Evolutionary conservation across 805 yeast species (phyloP), one percentile per base, ranked within the genome.

Genomic region (Brettanomyces naardenensis): DNA sequence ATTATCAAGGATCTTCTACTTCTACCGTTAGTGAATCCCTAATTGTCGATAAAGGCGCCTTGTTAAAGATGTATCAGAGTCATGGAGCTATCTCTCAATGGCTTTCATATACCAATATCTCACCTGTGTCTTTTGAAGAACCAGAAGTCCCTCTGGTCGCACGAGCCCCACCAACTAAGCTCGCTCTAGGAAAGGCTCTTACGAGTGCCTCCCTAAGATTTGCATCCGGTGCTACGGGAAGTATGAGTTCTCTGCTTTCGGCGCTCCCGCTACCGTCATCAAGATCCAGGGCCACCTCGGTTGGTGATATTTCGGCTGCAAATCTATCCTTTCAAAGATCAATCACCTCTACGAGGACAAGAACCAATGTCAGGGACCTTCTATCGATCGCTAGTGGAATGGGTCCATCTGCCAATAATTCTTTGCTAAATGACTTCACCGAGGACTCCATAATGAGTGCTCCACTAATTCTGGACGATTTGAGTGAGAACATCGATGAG

Each of bases 91-190:
- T 33, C 11, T 13, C 14, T 14, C 17, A 15, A 13, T 33, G 36
- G 36, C 36, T 33, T 6, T 19, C 28, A 6, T 33, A 22, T 23
- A 25, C 36, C 11, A 17, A 19, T 4, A 33, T 33, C 28, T 19
- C 17, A 11, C 14, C 22, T 6, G 25, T n/a, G 10, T 11, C 28
- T 5, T 15, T 22, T 6, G 28, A 21, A 11, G 28, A 33, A 10
- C 13, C 21, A 5, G 36, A 33, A 14, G 28, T 19, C 9, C 36
- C 36, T 6, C 19, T 17, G n/a, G 28, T 33, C 17, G 14, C 29
- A 5, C 17, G 18, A 13, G 7, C 36, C 6, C 36, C 36, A 6
- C 36, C 30, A 4, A 3, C 30, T 10, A 14, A 19, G 13, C 15
- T 14, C 11, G 29, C 28, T 14, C 36, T 33, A 13, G 20, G 26